Percentiles rank a stretch among this genome's conserved stretches.
Conservation (phyloP, 495 filamentous ascomycete genomes). For the Penicillium silybi region DNA sequence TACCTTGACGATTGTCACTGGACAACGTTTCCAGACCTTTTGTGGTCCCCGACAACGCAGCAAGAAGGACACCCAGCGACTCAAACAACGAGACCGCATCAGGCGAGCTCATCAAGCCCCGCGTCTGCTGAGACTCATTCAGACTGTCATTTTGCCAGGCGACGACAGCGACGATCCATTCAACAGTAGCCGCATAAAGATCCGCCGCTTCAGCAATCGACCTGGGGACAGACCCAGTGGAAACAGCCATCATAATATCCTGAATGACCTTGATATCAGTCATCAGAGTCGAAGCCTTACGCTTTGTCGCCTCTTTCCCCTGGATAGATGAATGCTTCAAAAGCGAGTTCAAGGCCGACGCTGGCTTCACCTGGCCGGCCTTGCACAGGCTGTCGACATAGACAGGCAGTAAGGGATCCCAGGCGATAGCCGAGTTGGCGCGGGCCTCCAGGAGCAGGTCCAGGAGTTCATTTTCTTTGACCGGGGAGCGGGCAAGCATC, state of each 20-base stretch:
- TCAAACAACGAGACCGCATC: conserved; percentile 45
- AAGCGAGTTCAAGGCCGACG: conserved; percentile 54
- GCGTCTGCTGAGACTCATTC: conserved; percentile 24
- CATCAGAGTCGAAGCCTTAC: conserved; percentile 33
- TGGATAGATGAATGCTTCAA: conserved; percentile 53
- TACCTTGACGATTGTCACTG: conserved; percentile 34
- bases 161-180: conserved; percentile 42
- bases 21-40: conserved; percentile 40
- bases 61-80: conserved; percentile 41
- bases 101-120: conserved; percentile 34
- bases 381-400: conserved; percentile 62
- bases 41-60: conserved; percentile 36
- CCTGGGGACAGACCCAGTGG: conserved; percentile 29
- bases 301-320: conserved; percentile 21
- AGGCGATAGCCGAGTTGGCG: conserved; percentile 39
- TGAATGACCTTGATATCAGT: conserved; percentile 45
- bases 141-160: conserved; percentile 31
- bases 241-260: conserved; percentile 42
- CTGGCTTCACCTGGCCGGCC: conserved; percentile 47
- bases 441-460: conserved; percentile 57
- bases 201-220: conserved; percentile 30
- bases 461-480: conserved; percentile 45
- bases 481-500: conserved; percentile 27
- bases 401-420: conserved; percentile 60
- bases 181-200: conserved; percentile 31